phyloP scores from a whole-genome alignment of 768 basidiomycete species.

The Trametes villosa region DNA sequence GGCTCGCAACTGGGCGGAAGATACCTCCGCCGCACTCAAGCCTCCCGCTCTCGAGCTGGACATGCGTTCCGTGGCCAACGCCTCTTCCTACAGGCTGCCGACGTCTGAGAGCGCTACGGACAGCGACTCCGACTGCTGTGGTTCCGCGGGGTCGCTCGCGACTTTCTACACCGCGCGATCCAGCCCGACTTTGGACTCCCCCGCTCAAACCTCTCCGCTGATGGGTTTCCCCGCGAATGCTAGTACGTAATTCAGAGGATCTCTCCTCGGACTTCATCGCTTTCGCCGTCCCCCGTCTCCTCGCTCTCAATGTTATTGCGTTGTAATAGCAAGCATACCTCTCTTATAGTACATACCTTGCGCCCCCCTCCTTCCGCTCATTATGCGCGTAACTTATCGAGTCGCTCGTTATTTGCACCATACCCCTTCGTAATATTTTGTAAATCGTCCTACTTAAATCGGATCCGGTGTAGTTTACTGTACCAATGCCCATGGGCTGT shows the following conservation, averaged over 20 bases:
- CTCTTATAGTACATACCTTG: conserved; percentile 1
- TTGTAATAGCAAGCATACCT: background rate
- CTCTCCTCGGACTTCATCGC: background rate
- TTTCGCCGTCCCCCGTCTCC: background rate
- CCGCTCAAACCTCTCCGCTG: background rate
- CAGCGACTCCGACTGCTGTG: conserved; percentile 3
- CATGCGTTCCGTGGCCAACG: background rate
- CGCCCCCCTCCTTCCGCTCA: background rate
- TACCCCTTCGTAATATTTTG: background rate
- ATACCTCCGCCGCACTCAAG: background rate
- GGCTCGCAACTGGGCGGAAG: background rate
- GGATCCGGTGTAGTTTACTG: too few relatives aligned
- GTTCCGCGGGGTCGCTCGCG: conserved; percentile 10
- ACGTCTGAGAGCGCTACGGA: background rate
- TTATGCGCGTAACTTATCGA: conserved; percentile 8
- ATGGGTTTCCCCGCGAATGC: background rate
- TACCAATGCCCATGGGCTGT: too few relatives aligned
- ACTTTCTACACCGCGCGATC: conserved; percentile 23
- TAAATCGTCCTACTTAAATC: background rate
- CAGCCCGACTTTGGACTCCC: conserved; percentile 6
- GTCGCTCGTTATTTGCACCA: background rate
- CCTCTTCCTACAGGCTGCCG: background rate
- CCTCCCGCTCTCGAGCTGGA: background rate
- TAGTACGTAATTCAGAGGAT: background rate
- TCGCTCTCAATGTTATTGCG: background rate